Evolutionary conservation across 2,329 filamentous ascomycete species (phyloP), one percentile per base, ranked within the genome.

Genomic region (Penicillium brasilianum): DNA sequence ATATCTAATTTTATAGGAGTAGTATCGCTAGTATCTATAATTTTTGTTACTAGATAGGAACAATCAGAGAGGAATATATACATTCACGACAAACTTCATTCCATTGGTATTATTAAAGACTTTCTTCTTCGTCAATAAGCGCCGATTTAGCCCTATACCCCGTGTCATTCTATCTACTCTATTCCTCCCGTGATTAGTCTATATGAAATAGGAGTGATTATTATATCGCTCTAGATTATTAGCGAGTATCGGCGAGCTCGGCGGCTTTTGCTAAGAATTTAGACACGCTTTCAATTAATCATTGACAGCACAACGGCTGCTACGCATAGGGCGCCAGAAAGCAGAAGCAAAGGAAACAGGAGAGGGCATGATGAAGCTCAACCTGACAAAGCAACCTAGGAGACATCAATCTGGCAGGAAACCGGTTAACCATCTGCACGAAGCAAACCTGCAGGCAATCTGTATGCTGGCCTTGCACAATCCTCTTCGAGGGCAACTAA

Each of bases 1-100:
- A n/a, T n/a, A n/a, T n/a, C n/a, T 82, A 25, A 82, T 80, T 62
- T 82, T 82, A 32, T 81, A 79, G 0, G 72, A 63, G 68, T 82
- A 80, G 53, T 80, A 82, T 62, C 79, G 69, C 62, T 78, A 75
- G 50, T 80, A 82, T 4, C 74, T 74, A 58, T 46, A 64, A 55
- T 7, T n/a, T 41, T 41, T 30, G 14, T 54, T 4, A 34, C 53
- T 57, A 32, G 20, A 20, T 7, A 25, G 13, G 22, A 30, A 32
- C 25, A 30, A 11, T 13, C n/a, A 16, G 48, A 20, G 28, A n/a
- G n/a, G n/a, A n/a, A 13, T 8, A n/a, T 34, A 49, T 36, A 69
- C 72, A 50, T 60, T 75, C 73, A 73, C 73, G 28, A 73, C 68
- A 51, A 73, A 73, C 59, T 74, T 75, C 59, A 68, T 69, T 53